phyloP scores from a whole-genome alignment of 2,329 filamentous ascomycete genomes.

The Coniochaeta hoffmannii region DNA sequence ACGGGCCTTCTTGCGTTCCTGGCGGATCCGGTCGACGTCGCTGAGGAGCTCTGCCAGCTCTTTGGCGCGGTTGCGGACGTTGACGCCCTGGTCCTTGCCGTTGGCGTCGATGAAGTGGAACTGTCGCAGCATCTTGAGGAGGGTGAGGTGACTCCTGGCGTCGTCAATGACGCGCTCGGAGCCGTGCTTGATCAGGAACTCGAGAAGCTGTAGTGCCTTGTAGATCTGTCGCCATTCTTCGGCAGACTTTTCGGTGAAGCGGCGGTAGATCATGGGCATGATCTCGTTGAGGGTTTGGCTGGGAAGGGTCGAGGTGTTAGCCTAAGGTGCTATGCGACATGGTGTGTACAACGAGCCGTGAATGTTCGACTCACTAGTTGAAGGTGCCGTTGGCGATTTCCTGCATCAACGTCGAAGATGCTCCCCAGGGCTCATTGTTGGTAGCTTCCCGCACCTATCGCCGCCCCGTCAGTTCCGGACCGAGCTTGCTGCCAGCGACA shows the following conservation, averaged over 20 bases:
- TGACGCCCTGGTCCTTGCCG: conserved; percentile 96
- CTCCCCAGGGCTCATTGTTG: conserved; percentile 97
- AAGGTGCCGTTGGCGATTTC: conserved; percentile 97
- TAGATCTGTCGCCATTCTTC: conserved; percentile 99
- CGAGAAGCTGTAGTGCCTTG: conserved; percentile 92
- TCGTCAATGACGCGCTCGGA: conserved; percentile 97
- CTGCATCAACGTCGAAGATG: conserved; percentile 80
- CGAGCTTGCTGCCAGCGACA: conserved; percentile 5
- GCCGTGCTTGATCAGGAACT: conserved; percentile 93
- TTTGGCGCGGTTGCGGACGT: conserved; percentile 93
- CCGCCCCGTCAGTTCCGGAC: conserved; percentile 5
- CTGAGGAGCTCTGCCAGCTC: conserved; percentile 89
- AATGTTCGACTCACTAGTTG: conserved; percentile 73
- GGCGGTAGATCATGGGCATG: conserved; percentile 99
- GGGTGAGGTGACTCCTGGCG: conserved; percentile 86
- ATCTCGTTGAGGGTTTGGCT: conserved; percentile 98
- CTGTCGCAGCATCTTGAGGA: conserved; percentile 96
- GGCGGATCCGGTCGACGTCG: conserved; percentile 81
- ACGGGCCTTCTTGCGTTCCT: conserved; percentile 83
- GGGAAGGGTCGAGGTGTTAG: conserved; percentile 6
- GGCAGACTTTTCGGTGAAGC: conserved; percentile 95
- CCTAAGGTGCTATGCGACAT: neutral
- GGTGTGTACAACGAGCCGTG: neutral
- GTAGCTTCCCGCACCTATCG: conserved; percentile 87
- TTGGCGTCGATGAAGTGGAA: conserved; percentile 96